phyloP scores from a whole-genome alignment of 148 eudicot species.

The Persicaria maculosa region DNA sequence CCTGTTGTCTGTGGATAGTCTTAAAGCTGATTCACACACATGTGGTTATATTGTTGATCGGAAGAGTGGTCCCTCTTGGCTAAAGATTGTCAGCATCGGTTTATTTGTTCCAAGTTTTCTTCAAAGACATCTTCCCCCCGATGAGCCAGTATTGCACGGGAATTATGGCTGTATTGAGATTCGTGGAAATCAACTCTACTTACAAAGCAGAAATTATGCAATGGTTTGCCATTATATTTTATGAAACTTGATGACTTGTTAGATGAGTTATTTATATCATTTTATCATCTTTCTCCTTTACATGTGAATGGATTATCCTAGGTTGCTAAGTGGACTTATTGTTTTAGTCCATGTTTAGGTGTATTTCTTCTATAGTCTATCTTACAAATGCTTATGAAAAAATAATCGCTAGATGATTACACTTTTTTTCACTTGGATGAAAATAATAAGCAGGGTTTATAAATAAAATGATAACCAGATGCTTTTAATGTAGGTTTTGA shows the following conservation, averaged over 20 bases:
- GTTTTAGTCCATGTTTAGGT: not conserved
- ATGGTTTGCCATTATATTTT: conserved; percentile 35
- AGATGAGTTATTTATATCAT: not conserved
- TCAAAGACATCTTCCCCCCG: conserved; percentile 26
- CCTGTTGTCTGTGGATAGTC: conserved; percentile 40
- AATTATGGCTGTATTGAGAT: conserved; percentile 48
- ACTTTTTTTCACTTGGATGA: not conserved
- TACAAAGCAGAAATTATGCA: conserved; percentile 35
- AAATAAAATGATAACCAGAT: not conserved
- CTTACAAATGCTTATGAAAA: not conserved
- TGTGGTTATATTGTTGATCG: conserved; percentile 26
- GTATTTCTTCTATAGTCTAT: not conserved
- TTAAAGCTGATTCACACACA: conserved; percentile 35
- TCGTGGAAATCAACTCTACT: conserved; percentile 30
- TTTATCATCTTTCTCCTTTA: not conserved
- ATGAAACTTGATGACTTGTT: not conserved
- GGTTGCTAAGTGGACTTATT: not conserved
- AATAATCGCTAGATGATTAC: not conserved
- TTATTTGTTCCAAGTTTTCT: conserved; percentile 52
- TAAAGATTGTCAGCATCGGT: conserved; percentile 34
- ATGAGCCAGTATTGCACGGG: conserved; percentile 56
- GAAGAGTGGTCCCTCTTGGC: conserved; percentile 29
- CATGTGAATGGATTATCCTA: not conserved
- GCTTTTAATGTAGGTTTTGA: not conserved
- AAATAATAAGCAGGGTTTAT: not conserved